These are phyloP conservation scores for Malbranchea zuffiana DNA, from an alignment of 2,329 filamentous ascomycete genomes.

Conservation along the genomic window DNA sequence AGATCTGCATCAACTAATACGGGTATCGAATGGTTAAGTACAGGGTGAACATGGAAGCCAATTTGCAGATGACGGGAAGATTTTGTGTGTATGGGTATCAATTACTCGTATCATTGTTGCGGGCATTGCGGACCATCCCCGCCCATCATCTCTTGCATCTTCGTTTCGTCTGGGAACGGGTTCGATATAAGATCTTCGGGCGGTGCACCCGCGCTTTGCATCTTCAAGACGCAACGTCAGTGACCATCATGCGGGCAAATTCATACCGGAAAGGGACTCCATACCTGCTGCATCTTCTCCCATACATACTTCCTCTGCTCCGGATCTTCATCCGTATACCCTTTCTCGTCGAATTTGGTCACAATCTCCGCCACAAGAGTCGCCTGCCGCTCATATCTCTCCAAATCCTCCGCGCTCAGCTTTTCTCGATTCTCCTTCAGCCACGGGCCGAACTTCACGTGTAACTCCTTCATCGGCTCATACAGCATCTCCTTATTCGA, in stretches of 20 bases:
- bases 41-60: too few species aligned
- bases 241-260: constrained; percentile 15
- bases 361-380: constrained; percentile 75
- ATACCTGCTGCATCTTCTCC: constrained; percentile 93
- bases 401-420: constrained; percentile 56
- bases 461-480: constrained; percentile 94
- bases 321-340: constrained; percentile 71
- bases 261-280: neutral
- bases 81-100: constrained; percentile 1
- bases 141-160: constrained; percentile 61
- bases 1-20: neutral
- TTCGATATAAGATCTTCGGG: constrained; percentile 68
- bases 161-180: constrained; percentile 59
- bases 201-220: constrained; percentile 90
- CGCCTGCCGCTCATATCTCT: constrained; percentile 72
- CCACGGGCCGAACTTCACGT: constrained; percentile 88
- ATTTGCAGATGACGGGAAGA: neutral
- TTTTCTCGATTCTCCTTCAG: constrained; percentile 62
- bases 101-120: constrained; percentile 41
- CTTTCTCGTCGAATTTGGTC: constrained; percentile 68
- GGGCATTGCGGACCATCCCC: constrained; percentile 51
- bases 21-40: constrained; percentile 11
- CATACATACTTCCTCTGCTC: constrained; percentile 85
- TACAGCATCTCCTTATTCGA: constrained; percentile 98
- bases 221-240: too few species aligned